Conservation (phyloP, 1,139 yeast genomes). For the Candida albicans region DNA sequence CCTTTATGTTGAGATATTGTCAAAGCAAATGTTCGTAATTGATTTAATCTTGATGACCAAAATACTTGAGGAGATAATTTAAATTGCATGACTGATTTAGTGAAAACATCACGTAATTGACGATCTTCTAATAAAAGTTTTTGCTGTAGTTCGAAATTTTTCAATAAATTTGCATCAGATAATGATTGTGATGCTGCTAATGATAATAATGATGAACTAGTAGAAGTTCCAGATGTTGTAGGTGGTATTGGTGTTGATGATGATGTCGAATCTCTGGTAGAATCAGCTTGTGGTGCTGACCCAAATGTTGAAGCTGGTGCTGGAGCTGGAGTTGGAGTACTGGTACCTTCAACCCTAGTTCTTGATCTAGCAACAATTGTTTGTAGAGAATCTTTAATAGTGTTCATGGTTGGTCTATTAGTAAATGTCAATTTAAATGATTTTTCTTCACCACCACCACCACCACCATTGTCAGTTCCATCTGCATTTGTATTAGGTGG, state of each 20-base stretch:
- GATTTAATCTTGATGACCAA: conserved; percentile 83
- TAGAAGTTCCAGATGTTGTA: conserved; percentile 5
- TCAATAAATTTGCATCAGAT: conserved; percentile 48
- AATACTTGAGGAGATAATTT: conserved; percentile 79
- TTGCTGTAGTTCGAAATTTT: conserved; percentile 78
- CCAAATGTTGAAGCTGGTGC: conserved; percentile 20
- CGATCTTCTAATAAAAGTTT: conserved; percentile 69
- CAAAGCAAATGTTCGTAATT: conserved; percentile 81
- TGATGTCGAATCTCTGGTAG: too few species aligned
- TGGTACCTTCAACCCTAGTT: conserved; percentile 20
- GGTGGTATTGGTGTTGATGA: too few species aligned
- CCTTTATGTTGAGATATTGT: conserved; percentile 85
- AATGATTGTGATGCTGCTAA: conserved; percentile 29
- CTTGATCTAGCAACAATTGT: conserved; percentile 69
- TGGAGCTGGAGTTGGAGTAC: conserved; percentile 32
- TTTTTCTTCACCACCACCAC: conserved; percentile 40
- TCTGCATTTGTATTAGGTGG: neutral
- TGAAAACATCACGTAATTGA: conserved; percentile 70
- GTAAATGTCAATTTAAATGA: conserved; percentile 62
- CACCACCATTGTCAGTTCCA: conserved; percentile 18
- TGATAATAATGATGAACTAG: conserved; percentile 16
- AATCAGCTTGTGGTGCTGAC: too few species aligned
- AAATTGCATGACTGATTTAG: conserved; percentile 82
- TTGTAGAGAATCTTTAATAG: conserved; percentile 67
- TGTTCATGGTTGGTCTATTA: conserved; percentile 74